Percentiles rank a stretch among this genome's conserved stretches.
Conservation (phyloP, 2,329 filamentous ascomycete species). For the Pezicula carpinea region DNA sequence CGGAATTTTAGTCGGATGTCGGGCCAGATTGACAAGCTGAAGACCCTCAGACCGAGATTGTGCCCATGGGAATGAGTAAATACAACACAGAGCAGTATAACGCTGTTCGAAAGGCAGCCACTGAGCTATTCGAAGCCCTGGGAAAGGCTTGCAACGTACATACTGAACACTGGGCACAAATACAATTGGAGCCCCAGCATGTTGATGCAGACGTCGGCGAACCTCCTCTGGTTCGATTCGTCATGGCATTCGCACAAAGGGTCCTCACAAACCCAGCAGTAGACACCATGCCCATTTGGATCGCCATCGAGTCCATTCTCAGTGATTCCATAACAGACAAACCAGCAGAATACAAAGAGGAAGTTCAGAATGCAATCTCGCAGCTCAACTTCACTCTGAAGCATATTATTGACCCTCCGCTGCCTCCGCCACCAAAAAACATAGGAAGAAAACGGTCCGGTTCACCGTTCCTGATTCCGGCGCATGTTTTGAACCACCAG, state of each 20-base stretch:
- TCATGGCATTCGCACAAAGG: slow-evolving; percentile 1
- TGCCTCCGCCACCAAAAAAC: too few species aligned
- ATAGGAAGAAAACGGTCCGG: too few species aligned
- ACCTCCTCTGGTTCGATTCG: slow-evolving; percentile 1
- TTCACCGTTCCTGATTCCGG: too few species aligned
- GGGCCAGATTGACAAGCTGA: background rate
- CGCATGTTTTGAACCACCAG: background rate
- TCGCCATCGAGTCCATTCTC: background rate
- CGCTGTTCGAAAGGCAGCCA: background rate
- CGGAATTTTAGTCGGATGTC: background rate
- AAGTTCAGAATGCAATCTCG: slow-evolving; percentile 1
- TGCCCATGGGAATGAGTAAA: background rate
- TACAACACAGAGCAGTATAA: background rate
- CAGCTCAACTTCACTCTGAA: background rate
- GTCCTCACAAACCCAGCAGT: background rate
- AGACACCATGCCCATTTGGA: background rate
- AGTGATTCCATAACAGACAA: background rate
- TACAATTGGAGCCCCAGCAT: background rate
- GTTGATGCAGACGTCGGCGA: background rate
- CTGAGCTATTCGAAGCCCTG: background rate
- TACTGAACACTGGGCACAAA: background rate
- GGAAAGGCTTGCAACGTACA: background rate
- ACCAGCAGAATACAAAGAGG: background rate
- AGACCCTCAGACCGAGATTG: background rate
- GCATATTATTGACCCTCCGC: background rate